Base-by-base conservation (phyloP, 495 filamentous ascomycete species). In the Diplogelasinospora grovesii region DNA sequence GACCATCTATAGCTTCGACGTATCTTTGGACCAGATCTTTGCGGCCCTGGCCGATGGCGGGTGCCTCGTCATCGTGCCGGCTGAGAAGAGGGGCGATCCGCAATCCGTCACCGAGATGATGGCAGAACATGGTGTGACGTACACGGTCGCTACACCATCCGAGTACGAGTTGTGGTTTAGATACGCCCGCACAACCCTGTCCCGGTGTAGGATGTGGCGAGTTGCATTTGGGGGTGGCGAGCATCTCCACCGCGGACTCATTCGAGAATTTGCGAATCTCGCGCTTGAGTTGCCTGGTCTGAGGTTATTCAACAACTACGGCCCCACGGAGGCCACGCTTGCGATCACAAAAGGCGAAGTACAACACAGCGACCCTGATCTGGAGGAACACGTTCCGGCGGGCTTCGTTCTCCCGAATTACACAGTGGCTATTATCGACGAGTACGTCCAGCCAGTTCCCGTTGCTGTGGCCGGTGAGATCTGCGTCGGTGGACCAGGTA, bases 351-450 rank as follows among this genome's bases (percentile, higher is more conserved):
- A 19, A 29, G 26, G 21, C 29, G 3, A 20, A 13, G 9, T 42
- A 13, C 11, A 20, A 2, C 27, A 23, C 18, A 14, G 16, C 16
- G 27, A 42, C 10, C 18, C 48, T 23, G 11, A 15, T 40, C 28
- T 14, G 23, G 25, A 8, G 32, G 32, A n/a, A n/a, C n/a, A n/a
- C 3, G 31, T 46, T 16, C 22, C 42, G 0, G 39, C 23, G 11
- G 53, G 61, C 5, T 11, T 45, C n/a, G 1, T 40, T 26, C 7
- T 39, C 24, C 45, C 57, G 1, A 67, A 71, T 14, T 65, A 63
- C 29, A 35, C 50, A 3, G 37, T 58, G 6, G 70, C 68, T 46
- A 57, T 79, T 24, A 34, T 79, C 1, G 73, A 75, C 28, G 43
- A 63, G 11, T 16, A 53, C 5, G 16, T 64, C 5, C 49, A 63